phyloP scores from a whole-genome alignment of 345 rosid genomes.

The Gossypium arboreum region DNA sequence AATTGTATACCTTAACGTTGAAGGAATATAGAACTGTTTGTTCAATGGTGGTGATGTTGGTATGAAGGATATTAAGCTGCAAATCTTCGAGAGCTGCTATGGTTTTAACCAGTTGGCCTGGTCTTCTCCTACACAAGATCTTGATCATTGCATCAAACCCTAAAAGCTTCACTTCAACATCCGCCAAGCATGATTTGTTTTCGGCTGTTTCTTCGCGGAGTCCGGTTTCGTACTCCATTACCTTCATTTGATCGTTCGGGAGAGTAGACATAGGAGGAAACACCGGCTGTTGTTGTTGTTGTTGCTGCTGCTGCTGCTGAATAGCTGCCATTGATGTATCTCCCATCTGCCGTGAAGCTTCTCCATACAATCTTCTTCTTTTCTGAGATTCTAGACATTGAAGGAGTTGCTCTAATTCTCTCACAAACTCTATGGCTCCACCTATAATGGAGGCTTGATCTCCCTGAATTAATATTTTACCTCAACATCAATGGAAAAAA shows the following conservation, averaged over 20 bases:
- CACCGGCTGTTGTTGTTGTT: slow-evolving; percentile 25
- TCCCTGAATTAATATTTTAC: slow-evolving; percentile 39
- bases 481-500: background rate
- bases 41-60: slow-evolving; percentile 92
- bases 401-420: slow-evolving; percentile 86
- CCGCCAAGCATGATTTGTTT: slow-evolving; percentile 79
- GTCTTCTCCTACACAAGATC: slow-evolving; percentile 88
- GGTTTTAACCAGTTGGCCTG: slow-evolving; percentile 69
- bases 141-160: slow-evolving; percentile 94
- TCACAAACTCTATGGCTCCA: slow-evolving; percentile 91
- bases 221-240: slow-evolving; percentile 38
- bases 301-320: slow-evolving; percentile 20
- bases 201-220: slow-evolving; percentile 77
- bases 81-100: slow-evolving; percentile 95
- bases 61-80: slow-evolving; percentile 81
- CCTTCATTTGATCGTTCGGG: slow-evolving; percentile 36
- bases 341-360: slow-evolving; percentile 34
- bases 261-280: slow-evolving; percentile 29
- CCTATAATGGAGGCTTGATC: slow-evolving; percentile 99
- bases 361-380: slow-evolving; percentile 60
- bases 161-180: slow-evolving; percentile 83
- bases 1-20: slow-evolving; percentile 68
- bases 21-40: slow-evolving; percentile 95
- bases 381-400: slow-evolving; percentile 92
- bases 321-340: slow-evolving; percentile 26